Evolutionary conservation across 306 rosid genomes (phyloP), one percentile per base, ranked within the genome.

Genomic region (Cyclanthera cordifolia): DNA sequence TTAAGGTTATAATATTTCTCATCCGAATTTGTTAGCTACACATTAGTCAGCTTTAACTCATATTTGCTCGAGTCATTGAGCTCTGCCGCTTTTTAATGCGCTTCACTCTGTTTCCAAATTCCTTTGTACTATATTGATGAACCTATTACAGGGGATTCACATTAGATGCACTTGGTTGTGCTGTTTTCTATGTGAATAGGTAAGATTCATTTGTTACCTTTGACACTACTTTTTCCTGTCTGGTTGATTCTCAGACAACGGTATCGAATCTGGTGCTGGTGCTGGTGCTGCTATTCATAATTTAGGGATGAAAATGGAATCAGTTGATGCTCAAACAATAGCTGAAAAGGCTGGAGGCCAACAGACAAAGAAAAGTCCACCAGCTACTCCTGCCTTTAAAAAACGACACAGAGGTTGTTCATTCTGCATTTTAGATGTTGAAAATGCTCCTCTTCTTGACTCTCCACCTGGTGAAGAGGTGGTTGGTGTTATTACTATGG

Each of bases 401-500:
- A 93, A 90, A 79, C 87, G 96, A 72, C 99, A 93, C 67, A 86
- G 84, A 78, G 96, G 99, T 56, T 93, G 96, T 77, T 89, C 99
- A 24, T 86, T 67, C 78, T 93, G 99, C 79, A 86, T 93, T 81
- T 74, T 93, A 79, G 99, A 90, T 74, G 13, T 93, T 43, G 99
- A 89, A 47, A 93, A 90, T 73, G 73, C 79, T 53, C 90, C 99
- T 56, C 77, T 90, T 74, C 99, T 91, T 8, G 84, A 77, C 37
- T 83, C 82, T 75, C 82, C 95, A 53, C 65, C 85, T 55, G 81
- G 78, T 72, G 94, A 93, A 82, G 82, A 76, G 74, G 96, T 90
- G 71, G 99, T 93, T 75, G 99, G 99, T 69, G 99, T 93, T 72
- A 93, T 93, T 75, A 66, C 90, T 30, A 93, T 93, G 99, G 99